Percentiles rank a stretch among this genome's conserved stretches.
phyloP scores from a whole-genome alignment of 2,329 filamentous ascomycete genomes.

The Penicillium sp. region DNA sequence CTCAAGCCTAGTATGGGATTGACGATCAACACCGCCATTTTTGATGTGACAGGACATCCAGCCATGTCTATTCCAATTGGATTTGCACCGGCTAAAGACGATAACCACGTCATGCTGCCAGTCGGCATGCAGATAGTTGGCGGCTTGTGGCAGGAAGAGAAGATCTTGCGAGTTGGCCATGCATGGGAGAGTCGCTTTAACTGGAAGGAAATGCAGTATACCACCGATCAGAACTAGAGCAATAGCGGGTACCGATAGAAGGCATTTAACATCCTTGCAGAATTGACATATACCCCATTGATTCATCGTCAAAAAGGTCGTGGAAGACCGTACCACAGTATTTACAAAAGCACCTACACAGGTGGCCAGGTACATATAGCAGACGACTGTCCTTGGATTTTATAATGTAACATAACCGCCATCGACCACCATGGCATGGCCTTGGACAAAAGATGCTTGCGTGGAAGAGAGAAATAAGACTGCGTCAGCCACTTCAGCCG shows the following conservation, averaged over 20 bases:
- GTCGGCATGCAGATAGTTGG: conserved; percentile 58
- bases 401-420: conserved; percentile 51
- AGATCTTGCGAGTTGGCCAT: conserved; percentile 24
- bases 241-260: background rate
- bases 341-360: no score
- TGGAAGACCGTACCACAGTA: no score
- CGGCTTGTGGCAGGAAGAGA: conserved; percentile 29
- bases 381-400: no score
- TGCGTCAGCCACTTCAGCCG: conserved; percentile 51
- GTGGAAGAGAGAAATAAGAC: conserved; percentile 52
- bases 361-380: no score
- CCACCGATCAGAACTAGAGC: conserved; percentile 8
- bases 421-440: conserved; percentile 53
- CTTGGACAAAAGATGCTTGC: conserved; percentile 53
- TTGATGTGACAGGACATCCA: conserved; percentile 58
- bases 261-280: no score
- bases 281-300: no score
- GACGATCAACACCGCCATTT: conserved; percentile 56
- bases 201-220: conserved; percentile 22
- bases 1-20: conserved; percentile 48
- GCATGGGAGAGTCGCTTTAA: conserved; percentile 26
- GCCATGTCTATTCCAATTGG: conserved; percentile 55
- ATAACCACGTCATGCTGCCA: conserved; percentile 40
- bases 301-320: no score
- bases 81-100: conserved; percentile 34